These are phyloP conservation scores for Calonectria crousiana DNA, from an alignment of 2,329 filamentous ascomycete genomes.

Conservation along the genomic window DNA sequence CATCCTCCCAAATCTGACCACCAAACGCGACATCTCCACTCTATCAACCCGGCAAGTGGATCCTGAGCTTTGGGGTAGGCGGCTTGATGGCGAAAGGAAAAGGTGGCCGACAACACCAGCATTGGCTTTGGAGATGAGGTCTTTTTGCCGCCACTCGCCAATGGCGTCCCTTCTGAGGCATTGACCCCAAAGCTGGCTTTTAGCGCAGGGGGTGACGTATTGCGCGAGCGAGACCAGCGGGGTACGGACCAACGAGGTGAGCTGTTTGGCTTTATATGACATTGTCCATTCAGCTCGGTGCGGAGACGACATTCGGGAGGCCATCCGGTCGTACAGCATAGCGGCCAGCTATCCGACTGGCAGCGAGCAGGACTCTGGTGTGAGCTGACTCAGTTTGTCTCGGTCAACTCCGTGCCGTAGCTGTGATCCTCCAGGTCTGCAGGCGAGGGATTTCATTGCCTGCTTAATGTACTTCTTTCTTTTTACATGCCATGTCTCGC, in stretches of 20 bases:
- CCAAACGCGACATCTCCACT: not conserved
- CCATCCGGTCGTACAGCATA: not conserved
- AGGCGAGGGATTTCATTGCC: not conserved
- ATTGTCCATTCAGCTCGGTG: slow-evolving; percentile 1
- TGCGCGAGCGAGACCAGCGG: not conserved
- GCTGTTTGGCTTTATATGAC: slow-evolving; percentile 1
- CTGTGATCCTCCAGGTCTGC: not conserved
- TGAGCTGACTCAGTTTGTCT: not conserved
- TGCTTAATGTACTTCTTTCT: not conserved
- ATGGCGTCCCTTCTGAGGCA: not conserved
- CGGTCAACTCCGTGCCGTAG: not conserved
- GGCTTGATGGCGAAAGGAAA: not conserved
- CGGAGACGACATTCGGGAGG: not conserved
- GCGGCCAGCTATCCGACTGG: not conserved
- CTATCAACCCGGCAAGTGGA: not conserved
- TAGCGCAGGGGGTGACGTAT: not conserved
- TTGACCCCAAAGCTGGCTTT: not conserved
- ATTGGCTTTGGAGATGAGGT: not conserved
- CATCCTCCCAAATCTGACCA: not conserved
- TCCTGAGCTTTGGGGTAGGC: not conserved
- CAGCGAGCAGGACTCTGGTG: not conserved
- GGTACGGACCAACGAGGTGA: not conserved
- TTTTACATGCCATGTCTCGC: not conserved
- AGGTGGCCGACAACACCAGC: not conserved
- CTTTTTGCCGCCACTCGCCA: not conserved